Conservation (phyloP, 2,329 filamentous ascomycete genomes). For the Penicillium sp. region DNA sequence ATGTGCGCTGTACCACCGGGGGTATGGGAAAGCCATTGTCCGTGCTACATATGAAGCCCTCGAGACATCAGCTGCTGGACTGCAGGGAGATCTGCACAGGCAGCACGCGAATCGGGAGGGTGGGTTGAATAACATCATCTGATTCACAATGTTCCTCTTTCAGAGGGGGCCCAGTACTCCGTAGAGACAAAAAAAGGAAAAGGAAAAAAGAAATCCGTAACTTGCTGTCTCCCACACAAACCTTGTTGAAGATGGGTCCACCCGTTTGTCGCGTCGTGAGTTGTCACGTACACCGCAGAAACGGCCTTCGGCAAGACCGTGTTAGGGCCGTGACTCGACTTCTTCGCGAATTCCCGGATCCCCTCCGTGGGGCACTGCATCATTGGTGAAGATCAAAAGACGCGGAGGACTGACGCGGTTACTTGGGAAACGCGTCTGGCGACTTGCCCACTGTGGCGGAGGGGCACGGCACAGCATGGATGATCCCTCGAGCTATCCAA, state of each 20-base stretch:
- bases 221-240: not conserved
- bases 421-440: conserved; percentile 33
- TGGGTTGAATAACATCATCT: conserved; percentile 20
- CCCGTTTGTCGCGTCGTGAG: conserved; percentile 7
- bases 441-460: conserved; percentile 10
- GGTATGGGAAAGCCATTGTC: not conserved
- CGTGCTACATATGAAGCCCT: conserved; percentile 14
- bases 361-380: conserved; percentile 26
- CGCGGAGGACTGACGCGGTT: conserved; percentile 30
- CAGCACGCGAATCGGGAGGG: conserved; percentile 17
- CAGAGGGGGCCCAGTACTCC: not conserved
- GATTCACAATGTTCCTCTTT: conserved; percentile 6
- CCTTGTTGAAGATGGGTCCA: conserved; percentile 4
- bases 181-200: not conserved
- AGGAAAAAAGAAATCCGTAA: not conserved
- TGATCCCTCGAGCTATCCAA: conserved; percentile 6
- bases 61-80: conserved; percentile 23
- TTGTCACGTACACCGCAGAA: conserved; percentile 25
- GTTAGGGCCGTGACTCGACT: not conserved
- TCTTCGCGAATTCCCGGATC: conserved; percentile 20
- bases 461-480: conserved; percentile 5
- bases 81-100: conserved; percentile 21
- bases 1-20: conserved; percentile 4
- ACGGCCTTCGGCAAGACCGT: not conserved
- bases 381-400: conserved; percentile 24